Evolutionary conservation across 1,284 basidiomycete species (phyloP), one percentile per base, ranked within the genome.

Genomic region (Cryptococcus hybrid): DNA sequence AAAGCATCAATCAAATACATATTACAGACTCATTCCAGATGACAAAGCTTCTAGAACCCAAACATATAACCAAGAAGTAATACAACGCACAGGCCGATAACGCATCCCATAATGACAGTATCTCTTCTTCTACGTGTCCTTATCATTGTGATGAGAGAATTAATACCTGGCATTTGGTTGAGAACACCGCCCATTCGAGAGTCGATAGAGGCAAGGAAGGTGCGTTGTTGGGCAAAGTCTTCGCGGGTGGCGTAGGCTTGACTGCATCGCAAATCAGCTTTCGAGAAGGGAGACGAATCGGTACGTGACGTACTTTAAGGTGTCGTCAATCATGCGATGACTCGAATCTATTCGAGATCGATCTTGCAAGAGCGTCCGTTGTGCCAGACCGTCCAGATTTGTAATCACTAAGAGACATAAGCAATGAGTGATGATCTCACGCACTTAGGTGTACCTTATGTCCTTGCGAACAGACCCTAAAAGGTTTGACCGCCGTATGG

Each of bases 241-340:
- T 89, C 83, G n/a, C 95, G 86, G 0, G 95, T 98, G 66, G 93
- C 95, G 69, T 97, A 96, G 36, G 96, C 96, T 86, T 99, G 95
- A 53, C 93, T 96, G 69, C 3, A 34, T 47, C 13, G 47, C 3
- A 3, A 44, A 38, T 18, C 34, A 55, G 37, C 46, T n/a, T 52
- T 48, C 37, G 12, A 42, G 13, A 8, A n/a, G 34, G 40, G 24
- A 51, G 11, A 42, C 47, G 43, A 15, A 46, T 37, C 6, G 35
- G 43, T n/a, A 7, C 18, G 8, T 5, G 44, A 51, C 87, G 62
- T 70, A 96, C 93, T 89, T 85, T 15, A 98, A 81, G 39, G 94
- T 85, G 48, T 90, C 89, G 73, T 99, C 95, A 38, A 92, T 89
- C 93, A 98, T 97, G 62, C 85, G 82, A 79, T 98, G 93, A 30